A percentile compares a stretch with the other conserved stretches of the same genome.
Conservation (phyloP, 495 filamentous ascomycete genomes). For the Pyrenula aspistea region DNA sequence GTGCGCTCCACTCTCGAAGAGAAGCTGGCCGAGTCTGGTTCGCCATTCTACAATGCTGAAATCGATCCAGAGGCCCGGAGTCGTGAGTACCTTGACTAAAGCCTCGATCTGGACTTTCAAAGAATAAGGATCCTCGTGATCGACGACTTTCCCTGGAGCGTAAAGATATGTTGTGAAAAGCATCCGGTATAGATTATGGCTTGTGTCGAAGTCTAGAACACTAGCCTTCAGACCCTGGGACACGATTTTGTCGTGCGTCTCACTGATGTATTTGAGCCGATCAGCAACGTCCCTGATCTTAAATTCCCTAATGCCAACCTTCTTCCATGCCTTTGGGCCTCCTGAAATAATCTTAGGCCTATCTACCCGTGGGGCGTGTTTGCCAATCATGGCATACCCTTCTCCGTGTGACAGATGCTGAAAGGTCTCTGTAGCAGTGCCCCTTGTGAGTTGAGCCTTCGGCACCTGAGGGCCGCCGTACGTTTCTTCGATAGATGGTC, state of each 20-base stretch:
- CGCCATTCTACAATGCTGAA: conserved; percentile 74
- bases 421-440: conserved; percentile 21
- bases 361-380: conserved; percentile 21
- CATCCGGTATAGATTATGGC: conserved; percentile 28
- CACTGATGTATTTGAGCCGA: conserved; percentile 28
- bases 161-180: conserved; percentile 34
- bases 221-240: conserved; percentile 19
- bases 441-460: conserved; percentile 14
- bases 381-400: conserved; percentile 21
- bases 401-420: conserved; percentile 25
- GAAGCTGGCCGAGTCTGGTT: conserved; percentile 63
- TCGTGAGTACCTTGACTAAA: conserved; percentile 29
- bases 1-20: conserved; percentile 52
- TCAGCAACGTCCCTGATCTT: conserved; percentile 23
- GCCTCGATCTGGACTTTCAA: conserved; percentile 41
- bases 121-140: conserved; percentile 19
- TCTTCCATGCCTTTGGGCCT: conserved; percentile 25
- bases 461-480: conserved; percentile 16
- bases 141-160: conserved; percentile 19
- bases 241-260: conserved; percentile 25
- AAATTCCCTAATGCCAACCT: conserved; percentile 29
- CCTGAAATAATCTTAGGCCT: conserved; percentile 22
- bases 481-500: conserved; percentile 18
- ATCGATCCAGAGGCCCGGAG: conserved; percentile 55
- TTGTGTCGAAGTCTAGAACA: conserved; percentile 28